Conservation (phyloP, 2,329 filamentous ascomycete genomes). For the Claviceps pazoutovae region DNA sequence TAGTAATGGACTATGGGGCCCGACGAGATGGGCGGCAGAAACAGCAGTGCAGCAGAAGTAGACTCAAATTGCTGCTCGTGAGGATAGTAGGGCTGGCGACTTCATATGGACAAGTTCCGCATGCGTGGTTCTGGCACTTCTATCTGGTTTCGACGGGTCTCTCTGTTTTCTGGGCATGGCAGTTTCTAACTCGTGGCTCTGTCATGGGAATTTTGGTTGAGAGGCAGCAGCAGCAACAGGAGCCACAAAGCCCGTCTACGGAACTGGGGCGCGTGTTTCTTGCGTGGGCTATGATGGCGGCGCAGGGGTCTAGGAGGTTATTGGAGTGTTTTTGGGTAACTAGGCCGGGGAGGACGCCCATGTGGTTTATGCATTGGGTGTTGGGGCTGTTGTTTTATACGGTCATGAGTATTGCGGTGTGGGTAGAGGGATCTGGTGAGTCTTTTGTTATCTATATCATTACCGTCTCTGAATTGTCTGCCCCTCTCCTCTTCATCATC, state of each 20-base stretch:
- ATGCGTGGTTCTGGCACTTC: constrained; percentile 82
- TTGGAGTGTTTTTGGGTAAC: constrained; percentile 57
- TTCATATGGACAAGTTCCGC: constrained; percentile 50
- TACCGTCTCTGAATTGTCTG: background rate
- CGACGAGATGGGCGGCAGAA: constrained; percentile 16
- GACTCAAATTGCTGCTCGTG: background rate
- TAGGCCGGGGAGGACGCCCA: constrained; percentile 51
- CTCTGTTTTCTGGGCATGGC: constrained; percentile 60
- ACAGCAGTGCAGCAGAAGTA: background rate
- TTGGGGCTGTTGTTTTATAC: constrained; percentile 69
- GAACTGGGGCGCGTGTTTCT: constrained; percentile 47
- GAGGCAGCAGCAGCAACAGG: constrained; percentile 16
- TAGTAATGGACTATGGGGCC: constrained; percentile 38
- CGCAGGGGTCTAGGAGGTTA: constrained; percentile 63
- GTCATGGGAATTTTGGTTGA: constrained; percentile 34
- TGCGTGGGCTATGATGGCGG: constrained; percentile 57
- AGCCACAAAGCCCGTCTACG: constrained; percentile 24
- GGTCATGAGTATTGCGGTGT: constrained; percentile 58
- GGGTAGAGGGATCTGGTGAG: constrained; percentile 69
- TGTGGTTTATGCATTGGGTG: constrained; percentile 77
- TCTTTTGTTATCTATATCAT: constrained; percentile 4
- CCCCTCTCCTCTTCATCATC: background rate
- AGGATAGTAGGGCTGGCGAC: constrained; percentile 7
- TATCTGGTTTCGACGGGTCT: constrained; percentile 59
- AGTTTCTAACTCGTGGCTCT: constrained; percentile 42